Base-by-base conservation (phyloP, 257 asterid species). In the Buddleja alternifolia region DNA sequence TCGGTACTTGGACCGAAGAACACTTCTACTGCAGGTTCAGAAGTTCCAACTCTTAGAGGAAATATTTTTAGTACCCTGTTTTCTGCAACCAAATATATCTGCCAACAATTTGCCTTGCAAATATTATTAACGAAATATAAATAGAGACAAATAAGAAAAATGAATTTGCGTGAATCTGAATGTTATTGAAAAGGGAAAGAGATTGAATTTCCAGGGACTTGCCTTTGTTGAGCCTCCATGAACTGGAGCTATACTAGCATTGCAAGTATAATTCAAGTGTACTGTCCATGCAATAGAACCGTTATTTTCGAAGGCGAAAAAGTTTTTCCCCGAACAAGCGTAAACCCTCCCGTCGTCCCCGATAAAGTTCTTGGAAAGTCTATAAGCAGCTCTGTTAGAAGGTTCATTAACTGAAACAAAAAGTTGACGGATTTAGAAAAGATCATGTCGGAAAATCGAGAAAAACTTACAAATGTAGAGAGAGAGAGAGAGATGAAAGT, bases 41-140 rank as follows among this genome's bases (percentile, higher is more conserved):
- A 53, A 37, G 81, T 75, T 58, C 77, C 83, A 17, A 76, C 60
- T n/a, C 69, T 84, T 9, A 62, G 72, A 63, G 93, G 86, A 51
- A 77, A 73, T 70, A 94, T 64, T 75, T 85, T 87, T 16, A 94
- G 80, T 14, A 91, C 90, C 70, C 81, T 81, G 58, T 89, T 84
- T 64, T 89, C 99, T 15, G 97, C 97, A 80, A 93, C 96, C 82
- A 90, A 73, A 77, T 84, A 90, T 66, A 93, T 87, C 99, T 93
- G 90, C 92, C 70, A 78, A 72, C 39, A 60, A 67, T 51, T 54
- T 69, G 60, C 25, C 47, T 47, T 21, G n/a, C 3, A n/a, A 68
- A 48, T 7, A 32, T 76, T 55, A 66, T 40, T 15, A 32, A 23
- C 34, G 16, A 21, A 32, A 66, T 29, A 19, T 32, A 44, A 34